Evolutionary conservation across 306 rosid genomes (phyloP).

Genomic region (Acmispon strigosus): DNA sequence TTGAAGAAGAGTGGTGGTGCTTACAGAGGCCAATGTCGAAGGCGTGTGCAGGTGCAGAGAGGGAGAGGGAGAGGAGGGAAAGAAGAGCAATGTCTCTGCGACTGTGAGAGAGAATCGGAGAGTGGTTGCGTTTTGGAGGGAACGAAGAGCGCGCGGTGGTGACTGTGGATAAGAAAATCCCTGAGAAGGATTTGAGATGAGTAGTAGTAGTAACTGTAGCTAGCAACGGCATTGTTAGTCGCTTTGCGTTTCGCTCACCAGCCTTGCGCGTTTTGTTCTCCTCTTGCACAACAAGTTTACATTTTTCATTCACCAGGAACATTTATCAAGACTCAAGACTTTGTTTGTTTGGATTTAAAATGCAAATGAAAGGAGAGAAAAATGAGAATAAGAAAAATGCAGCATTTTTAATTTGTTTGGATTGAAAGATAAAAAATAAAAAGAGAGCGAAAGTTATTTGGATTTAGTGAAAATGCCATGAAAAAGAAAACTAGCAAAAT

Average conservation of each 20-base stretch:
- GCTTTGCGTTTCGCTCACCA: not conserved
- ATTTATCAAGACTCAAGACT: too few relatives aligned
- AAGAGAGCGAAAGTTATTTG: too few relatives aligned
- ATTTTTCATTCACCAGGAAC: too few relatives aligned
- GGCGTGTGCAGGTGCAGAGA: constrained; percentile 51
- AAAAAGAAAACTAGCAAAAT: too few relatives aligned
- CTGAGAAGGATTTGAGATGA: constrained; percentile 34
- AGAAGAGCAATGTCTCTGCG: constrained; percentile 61
- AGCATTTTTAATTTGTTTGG: not conserved
- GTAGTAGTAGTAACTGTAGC: constrained; percentile 30
- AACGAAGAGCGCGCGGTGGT: constrained; percentile 32
- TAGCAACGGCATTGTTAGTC: constrained; percentile 32
- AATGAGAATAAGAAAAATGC: too few relatives aligned
- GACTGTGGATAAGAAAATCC: constrained; percentile 13
- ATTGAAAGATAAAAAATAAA: too few relatives aligned
- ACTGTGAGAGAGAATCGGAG: constrained; percentile 3
- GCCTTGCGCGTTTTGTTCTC: not conserved
- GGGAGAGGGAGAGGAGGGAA: constrained; percentile 39
- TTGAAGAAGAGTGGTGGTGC: not conserved
- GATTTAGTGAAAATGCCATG: too few relatives aligned
- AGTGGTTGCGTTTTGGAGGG: constrained; percentile 43
- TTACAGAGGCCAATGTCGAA: constrained; percentile 77
- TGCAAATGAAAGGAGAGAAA: too few relatives aligned
- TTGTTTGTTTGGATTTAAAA: too few relatives aligned
- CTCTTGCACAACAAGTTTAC: too few relatives aligned